Evolutionary conservation across 2,329 filamentous ascomycete genomes (phyloP).

Genomic region (Botrytis squamosa): DNA sequence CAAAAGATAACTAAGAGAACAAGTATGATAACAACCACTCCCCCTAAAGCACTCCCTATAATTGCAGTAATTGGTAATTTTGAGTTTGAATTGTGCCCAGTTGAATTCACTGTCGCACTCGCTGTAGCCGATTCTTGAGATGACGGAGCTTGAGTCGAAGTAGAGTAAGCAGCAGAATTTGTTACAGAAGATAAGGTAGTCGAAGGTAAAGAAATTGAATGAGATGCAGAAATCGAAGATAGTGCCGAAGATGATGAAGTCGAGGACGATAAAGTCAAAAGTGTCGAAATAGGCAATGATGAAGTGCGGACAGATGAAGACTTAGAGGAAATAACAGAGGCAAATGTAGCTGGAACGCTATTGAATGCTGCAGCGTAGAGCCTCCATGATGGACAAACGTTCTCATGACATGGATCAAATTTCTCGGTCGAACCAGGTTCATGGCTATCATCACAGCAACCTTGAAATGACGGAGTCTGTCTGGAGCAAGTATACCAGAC

Average conservation of each 20-base stretch:
- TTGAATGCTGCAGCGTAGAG: not conserved
- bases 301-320: not conserved
- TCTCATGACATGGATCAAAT: not conserved
- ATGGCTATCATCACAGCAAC: not conserved
- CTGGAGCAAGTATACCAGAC: not conserved
- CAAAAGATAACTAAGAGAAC: not conserved
- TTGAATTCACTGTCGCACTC: not conserved
- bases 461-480: slow-evolving; percentile 11
- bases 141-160: not conserved
- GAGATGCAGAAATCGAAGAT: not conserved
- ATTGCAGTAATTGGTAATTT: not conserved
- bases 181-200: not conserved
- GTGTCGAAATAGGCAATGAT: not conserved
- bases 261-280: not conserved
- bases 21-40: not conserved
- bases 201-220: not conserved
- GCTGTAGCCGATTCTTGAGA: not conserved
- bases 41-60: not conserved
- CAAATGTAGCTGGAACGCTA: not conserved
- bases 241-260: not conserved
- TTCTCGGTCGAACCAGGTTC: not conserved
- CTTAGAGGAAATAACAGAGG: not conserved
- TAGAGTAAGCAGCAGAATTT: not conserved
- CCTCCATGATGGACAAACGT: not conserved
- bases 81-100: not conserved